Conservation (phyloP, 2,329 filamentous ascomycete genomes). For the Arthrobotrys iridis region DNA sequence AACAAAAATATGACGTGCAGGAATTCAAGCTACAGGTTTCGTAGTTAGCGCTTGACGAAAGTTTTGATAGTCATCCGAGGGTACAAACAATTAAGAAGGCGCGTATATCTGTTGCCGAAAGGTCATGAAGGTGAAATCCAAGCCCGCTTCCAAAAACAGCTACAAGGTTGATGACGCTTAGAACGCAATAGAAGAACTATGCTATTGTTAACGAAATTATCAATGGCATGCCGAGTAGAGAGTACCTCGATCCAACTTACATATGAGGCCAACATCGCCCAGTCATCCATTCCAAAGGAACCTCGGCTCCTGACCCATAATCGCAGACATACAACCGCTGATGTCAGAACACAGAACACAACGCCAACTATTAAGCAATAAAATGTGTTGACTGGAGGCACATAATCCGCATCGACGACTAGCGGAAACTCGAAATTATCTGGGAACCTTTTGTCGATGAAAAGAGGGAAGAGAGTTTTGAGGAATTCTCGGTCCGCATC, state of each 20-base stretch:
- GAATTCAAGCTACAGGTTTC: conserved; percentile 19
- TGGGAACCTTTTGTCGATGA: neutral
- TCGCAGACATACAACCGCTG: conserved; percentile 3
- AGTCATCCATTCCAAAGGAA: conserved; percentile 33
- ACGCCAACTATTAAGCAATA: conserved; percentile 16
- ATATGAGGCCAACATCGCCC: conserved; percentile 29
- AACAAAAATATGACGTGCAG: conserved; percentile 31
- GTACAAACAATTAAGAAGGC: conserved; percentile 18
- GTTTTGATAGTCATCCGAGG: no score
- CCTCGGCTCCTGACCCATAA: conserved; percentile 23
- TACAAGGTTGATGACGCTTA: conserved; percentile 8
- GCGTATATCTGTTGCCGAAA: conserved; percentile 20
- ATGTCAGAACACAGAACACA: conserved; percentile 15
- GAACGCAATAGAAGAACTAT: conserved; percentile 3
- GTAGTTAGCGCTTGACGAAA: no score
- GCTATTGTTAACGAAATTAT: neutral
- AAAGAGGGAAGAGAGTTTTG: conserved; percentile 18
- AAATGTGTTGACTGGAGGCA: conserved; percentile 14
- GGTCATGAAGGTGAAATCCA: conserved; percentile 31
- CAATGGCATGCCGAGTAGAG: no score
- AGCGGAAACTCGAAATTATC: conserved; percentile 29
- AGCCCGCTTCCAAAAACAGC: conserved; percentile 26
- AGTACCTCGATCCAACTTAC: conserved; percentile 21
- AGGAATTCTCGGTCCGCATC: conserved; percentile 37
- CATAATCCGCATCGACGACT: conserved; percentile 10